Base-by-base conservation (phyloP, 305 asterid species). In the Petunia hybrid region DNA sequence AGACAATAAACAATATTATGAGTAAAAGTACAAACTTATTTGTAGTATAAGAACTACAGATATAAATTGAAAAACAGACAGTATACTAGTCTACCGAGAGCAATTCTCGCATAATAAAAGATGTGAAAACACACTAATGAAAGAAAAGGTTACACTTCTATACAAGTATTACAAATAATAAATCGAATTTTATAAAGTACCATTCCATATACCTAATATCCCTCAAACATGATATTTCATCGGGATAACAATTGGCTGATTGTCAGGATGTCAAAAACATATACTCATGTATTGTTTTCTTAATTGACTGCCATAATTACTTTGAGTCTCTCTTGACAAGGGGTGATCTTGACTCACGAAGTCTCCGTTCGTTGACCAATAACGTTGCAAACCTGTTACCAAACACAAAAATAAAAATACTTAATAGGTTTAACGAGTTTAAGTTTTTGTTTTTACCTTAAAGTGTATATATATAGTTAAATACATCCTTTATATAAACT, bases 301-400 rank as follows among this genome's bases (percentile, higher is more conserved):
- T 16, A 14, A 69, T 4, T 6, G 14, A 43, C 4, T 69, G 2
- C 2, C 31, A 22, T 22, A 22, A 69, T 71, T 31, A 10, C 3
- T 55, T 56, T 2, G 2, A 59, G 10, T 36, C n/a, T 53, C 67
- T 80, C 8, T 56, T 53, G 69, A 41, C 22, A 16, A 41, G 6
- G 22, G 83, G 83, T 4, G 78, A 67, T 3, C 68, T 80, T 39
- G n/a, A 16, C 22, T 69, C 69, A 2, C 83, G 76, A 59, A 69
- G 53, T 35, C 69, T 69, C 57, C 62, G 69, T 80, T 80, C 83
- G 57, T 69, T 43, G 9, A 75, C 76, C 8, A 80, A 41, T 31
- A 59, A 42, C 41, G 4, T 69, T 31, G 83, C 83, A 41, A 69
- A 80, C 63, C 83, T 80, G 22, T 69, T 61, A 38, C 35, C 12